These are phyloP conservation scores for Cordyceps militaris DNA, from an alignment of 2,329 filamentous ascomycete genomes.

Conservation along the genomic window DNA sequence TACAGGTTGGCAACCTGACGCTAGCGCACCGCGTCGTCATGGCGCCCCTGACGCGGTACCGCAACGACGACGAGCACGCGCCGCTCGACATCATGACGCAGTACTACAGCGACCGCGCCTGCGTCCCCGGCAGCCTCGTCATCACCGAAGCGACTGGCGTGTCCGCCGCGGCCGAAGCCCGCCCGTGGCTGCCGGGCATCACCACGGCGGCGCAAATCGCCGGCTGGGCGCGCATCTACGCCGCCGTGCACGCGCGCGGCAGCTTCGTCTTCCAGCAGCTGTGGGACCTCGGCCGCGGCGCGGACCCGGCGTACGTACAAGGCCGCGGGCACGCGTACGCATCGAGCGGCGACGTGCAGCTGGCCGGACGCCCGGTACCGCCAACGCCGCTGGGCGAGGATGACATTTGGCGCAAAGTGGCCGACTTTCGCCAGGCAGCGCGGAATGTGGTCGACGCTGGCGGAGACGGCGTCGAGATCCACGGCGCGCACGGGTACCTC, in stretches of 20 bases:
- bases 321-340: constrained; percentile 22
- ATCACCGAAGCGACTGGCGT: constrained; percentile 26
- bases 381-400: constrained; percentile 43
- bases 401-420: constrained; percentile 59
- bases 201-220: constrained; percentile 26
- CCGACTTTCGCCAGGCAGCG: constrained; percentile 49
- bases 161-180: constrained; percentile 20
- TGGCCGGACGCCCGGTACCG: constrained; percentile 18
- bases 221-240: constrained; percentile 23
- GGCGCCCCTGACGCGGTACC: constrained; percentile 50
- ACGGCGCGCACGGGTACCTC: constrained; percentile 53
- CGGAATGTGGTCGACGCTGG: constrained; percentile 54
- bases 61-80: constrained; percentile 34
- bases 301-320: constrained; percentile 17
- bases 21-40: constrained; percentile 39
- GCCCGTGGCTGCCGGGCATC: constrained; percentile 34
- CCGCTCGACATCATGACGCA: constrained; percentile 21
- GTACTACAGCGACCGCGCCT: constrained; percentile 26
- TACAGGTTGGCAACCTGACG: constrained; percentile 28
- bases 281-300: constrained; percentile 20
- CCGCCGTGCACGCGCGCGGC: constrained; percentile 23
- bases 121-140: constrained; percentile 37
- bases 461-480: constrained; percentile 61
- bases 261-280: constrained; percentile 24
- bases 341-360: constrained; percentile 19